Conservation (phyloP, 768 basidiomycete genomes). For the Boletus rubroflammeus region DNA sequence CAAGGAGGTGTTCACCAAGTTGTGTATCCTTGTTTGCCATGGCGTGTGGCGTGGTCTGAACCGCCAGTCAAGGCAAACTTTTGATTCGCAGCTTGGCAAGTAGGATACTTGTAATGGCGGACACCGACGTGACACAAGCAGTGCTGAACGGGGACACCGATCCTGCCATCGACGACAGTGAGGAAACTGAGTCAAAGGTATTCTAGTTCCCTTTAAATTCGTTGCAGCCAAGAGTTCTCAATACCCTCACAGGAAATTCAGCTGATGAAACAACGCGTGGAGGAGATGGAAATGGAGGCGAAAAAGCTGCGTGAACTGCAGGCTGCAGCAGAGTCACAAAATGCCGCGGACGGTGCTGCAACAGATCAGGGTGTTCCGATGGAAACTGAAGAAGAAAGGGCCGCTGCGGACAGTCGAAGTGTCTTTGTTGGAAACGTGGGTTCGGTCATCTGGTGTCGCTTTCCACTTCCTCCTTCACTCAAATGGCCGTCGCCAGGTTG, state of each 20-base stretch:
- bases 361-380: conserved; percentile 49
- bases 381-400: conserved; percentile 84
- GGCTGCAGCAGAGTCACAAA: conserved; percentile 65
- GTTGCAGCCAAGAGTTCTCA: conserved; percentile 12
- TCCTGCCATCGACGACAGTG: conserved; percentile 48
- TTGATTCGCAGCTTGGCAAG: conserved; percentile 16
- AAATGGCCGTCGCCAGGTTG: conserved; percentile 60
- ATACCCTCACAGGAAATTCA: conserved; percentile 64
- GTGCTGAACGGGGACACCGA: conserved; percentile 31
- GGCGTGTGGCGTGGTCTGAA: conserved; percentile 18
- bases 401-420: conserved; percentile 78
- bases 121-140: conserved; percentile 46
- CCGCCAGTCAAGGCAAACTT: conserved; percentile 18
- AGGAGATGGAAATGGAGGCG: conserved; percentile 91
- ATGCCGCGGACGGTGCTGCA: conserved; percentile 41
- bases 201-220: conserved; percentile 3
- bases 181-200: conserved; percentile 65
- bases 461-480: conserved; percentile 9
- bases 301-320: conserved; percentile 85
- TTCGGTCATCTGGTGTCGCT: conserved; percentile 14
- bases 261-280: conserved; percentile 88
- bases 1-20: not conserved
- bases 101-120: conserved; percentile 42
- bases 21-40: conserved; percentile 30
- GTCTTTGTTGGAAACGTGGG: conserved; percentile 95